phyloP scores from a whole-genome alignment of 495 filamentous ascomycete species.

The Annulohypoxylon moriforme region DNA sequence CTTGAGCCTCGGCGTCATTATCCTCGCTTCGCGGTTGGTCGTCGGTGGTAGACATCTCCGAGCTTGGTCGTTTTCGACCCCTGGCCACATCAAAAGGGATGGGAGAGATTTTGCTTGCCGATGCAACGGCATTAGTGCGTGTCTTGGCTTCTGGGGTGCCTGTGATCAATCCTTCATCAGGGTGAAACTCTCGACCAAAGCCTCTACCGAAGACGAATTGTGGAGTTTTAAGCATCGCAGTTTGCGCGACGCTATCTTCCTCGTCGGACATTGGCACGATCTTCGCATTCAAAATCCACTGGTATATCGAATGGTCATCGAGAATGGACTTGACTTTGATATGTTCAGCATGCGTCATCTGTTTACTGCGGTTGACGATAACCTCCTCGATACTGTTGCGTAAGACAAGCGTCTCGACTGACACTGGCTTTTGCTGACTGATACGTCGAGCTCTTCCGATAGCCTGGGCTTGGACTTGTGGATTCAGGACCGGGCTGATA shows the following conservation, averaged over 20 bases:
- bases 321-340: conserved; percentile 74
- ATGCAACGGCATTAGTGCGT: neutral
- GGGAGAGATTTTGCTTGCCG: neutral
- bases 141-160: conserved; percentile 37
- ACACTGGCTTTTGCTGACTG: conserved; percentile 81
- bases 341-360: conserved; percentile 82
- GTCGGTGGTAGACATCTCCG: neutral
- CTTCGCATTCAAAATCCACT: conserved; percentile 78
- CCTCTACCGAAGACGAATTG: conserved; percentile 70
- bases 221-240: conserved; percentile 63
- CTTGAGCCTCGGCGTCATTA: neutral
- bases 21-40: neutral
- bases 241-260: conserved; percentile 63
- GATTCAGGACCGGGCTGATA: conserved; percentile 87
- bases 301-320: conserved; percentile 79
- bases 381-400: conserved; percentile 85
- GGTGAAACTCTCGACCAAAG: conserved; percentile 50
- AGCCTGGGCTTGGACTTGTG: conserved; percentile 88
- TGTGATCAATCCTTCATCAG: conserved; percentile 52
- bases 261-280: conserved; percentile 68
- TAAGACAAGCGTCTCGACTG: conserved; percentile 88
- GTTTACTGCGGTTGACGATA: conserved; percentile 76
- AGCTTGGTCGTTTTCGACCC: conserved; percentile 32
- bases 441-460: conserved; percentile 92
- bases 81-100: conserved; percentile 15